phyloP scores from a whole-genome alignment of 306 rosid genomes.

The Pueraria montana region DNA sequence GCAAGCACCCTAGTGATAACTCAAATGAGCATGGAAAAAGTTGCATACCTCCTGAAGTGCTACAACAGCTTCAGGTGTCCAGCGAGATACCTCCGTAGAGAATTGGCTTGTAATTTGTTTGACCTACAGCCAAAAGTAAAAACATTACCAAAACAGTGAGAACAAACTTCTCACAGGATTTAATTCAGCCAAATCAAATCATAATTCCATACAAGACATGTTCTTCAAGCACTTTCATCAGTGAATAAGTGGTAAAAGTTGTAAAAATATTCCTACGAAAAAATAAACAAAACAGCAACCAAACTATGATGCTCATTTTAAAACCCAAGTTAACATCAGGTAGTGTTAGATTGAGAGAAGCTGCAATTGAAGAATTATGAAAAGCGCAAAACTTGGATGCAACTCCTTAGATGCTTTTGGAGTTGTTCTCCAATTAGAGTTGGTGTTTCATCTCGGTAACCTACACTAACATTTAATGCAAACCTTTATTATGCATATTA shows the following conservation, averaged over 20 bases:
- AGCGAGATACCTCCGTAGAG: slow-evolving; percentile 59
- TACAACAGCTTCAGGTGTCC: slow-evolving; percentile 82
- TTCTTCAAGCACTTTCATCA: slow-evolving; percentile 3
- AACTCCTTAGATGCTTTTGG: background rate
- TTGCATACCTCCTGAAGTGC: slow-evolving; percentile 82
- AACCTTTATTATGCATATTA: background rate
- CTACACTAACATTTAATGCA: background rate
- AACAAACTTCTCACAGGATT: slow-evolving; percentile 1
- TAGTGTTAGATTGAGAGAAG: background rate
- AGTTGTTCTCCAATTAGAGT: background rate
- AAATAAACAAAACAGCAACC: slow-evolving; percentile 7
- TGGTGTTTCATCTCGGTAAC: background rate
- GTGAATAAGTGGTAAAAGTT: slow-evolving; percentile 7
- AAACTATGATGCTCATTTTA: background rate
- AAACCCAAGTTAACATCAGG: background rate
- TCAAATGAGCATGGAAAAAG: slow-evolving; percentile 41
- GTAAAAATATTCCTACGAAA: background rate
- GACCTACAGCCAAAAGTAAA: slow-evolving; percentile 58
- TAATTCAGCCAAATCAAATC: slow-evolving; percentile 11
- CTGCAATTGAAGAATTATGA: background rate
- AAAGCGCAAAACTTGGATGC: background rate
- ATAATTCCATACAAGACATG: slow-evolving; percentile 2
- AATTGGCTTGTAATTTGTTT: slow-evolving; percentile 59
- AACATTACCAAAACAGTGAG: slow-evolving; percentile 1
- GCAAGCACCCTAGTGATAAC: slow-evolving; percentile 11